phyloP scores from a whole-genome alignment of 2,329 filamentous ascomycete genomes.

The Aspergillus thermomutatus region DNA sequence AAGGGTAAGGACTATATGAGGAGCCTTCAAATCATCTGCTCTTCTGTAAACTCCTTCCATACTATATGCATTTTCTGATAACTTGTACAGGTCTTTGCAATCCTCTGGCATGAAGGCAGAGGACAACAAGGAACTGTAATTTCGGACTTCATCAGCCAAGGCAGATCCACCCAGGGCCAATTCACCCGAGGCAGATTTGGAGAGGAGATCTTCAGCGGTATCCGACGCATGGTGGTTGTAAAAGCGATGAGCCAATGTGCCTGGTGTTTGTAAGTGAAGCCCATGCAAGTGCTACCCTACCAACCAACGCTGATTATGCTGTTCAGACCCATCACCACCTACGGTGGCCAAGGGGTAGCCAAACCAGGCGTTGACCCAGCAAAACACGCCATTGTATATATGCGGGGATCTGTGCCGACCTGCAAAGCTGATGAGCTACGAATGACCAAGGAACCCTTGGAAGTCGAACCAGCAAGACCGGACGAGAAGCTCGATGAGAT shows the following conservation, averaged over 20 bases:
- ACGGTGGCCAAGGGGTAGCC: conserved; percentile 31
- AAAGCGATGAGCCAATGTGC: conserved; percentile 22
- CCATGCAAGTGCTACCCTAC: not conserved
- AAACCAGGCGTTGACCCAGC: conserved; percentile 34
- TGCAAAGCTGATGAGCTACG: conserved; percentile 22
- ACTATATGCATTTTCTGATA: not conserved
- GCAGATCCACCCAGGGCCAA: conserved; percentile 11
- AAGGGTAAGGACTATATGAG: not conserved
- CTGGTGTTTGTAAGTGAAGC: conserved; percentile 32
- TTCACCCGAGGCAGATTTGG: conserved; percentile 11
- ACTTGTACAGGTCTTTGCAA: conserved; percentile 24
- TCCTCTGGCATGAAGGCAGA: conserved; percentile 31
- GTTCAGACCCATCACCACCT: conserved; percentile 40
- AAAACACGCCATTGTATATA: conserved; percentile 41
- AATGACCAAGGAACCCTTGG: conserved; percentile 37
- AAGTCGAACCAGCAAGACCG: conserved; percentile 22
- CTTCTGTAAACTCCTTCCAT: not conserved
- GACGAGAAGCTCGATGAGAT: conserved; percentile 25
- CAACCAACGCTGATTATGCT: not conserved
- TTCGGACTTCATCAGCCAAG: conserved; percentile 13
- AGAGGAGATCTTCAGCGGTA: conserved; percentile 25
- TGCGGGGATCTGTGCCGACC: conserved; percentile 14
- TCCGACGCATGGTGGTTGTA: conserved; percentile 36
- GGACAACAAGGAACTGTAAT: conserved; percentile 12
- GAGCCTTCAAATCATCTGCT: not conserved